These are phyloP conservation scores for Umbilicaria muhlenbergii DNA, from an alignment of 495 filamentous ascomycete species.

Conservation along the genomic window DNA sequence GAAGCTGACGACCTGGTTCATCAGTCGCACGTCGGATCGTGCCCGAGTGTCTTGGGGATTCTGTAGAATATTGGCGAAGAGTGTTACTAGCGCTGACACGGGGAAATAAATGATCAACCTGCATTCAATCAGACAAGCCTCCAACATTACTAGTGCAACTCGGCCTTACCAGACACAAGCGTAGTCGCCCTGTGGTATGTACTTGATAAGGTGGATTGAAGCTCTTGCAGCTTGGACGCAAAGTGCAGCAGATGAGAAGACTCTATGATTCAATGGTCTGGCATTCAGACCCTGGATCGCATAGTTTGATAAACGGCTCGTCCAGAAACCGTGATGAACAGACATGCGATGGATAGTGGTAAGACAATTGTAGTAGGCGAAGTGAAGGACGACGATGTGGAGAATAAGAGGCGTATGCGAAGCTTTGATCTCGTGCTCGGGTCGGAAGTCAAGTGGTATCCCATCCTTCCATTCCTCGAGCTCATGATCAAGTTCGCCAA, in stretches of 20 bases:
- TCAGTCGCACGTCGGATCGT: conserved; percentile 73
- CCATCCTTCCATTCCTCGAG: conserved; percentile 93
- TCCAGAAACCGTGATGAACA: conserved; percentile 97
- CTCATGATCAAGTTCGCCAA: conserved; percentile 85
- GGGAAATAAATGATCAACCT: conserved; percentile 97
- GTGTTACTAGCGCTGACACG: conserved; percentile 83
- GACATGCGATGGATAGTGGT: conserved; percentile 98
- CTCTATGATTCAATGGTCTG: conserved; percentile 75
- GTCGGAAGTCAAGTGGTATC: conserved; percentile 86
- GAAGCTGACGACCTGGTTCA: conserved; percentile 87
- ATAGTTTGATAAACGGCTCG: conserved; percentile 83
- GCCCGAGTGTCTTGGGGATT: conserved; percentile 85
- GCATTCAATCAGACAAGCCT: conserved; percentile 12
- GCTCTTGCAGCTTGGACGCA: conserved; percentile 86
- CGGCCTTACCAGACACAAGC: conserved; percentile 79
- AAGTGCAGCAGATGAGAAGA: conserved; percentile 84
- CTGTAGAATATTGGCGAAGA: conserved; percentile 94
- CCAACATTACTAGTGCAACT: not conserved
- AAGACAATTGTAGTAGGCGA: conserved; percentile 93
- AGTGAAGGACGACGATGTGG: conserved; percentile 85
- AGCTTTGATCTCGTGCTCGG: conserved; percentile 86
- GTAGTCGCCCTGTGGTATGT: conserved; percentile 89
- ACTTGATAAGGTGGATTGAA: conserved; percentile 85
- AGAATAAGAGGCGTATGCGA: conserved; percentile 79
- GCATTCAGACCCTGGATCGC: conserved; percentile 89